These are phyloP conservation scores for Suillus bovinus DNA, from an alignment of 768 basidiomycete genomes.

Conservation along the genomic window DNA sequence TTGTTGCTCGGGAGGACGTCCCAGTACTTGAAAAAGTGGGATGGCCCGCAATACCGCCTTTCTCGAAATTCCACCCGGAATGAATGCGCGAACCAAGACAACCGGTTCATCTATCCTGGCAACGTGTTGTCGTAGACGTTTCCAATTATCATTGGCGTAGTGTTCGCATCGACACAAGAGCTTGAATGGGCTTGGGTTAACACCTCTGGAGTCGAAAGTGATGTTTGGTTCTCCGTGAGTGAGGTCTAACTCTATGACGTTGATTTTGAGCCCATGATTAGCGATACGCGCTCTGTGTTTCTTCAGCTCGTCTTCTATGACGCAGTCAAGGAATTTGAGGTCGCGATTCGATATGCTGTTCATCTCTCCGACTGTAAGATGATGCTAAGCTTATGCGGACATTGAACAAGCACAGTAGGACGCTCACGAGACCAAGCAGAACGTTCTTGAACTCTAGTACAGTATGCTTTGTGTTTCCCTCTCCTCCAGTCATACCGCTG, in stretches of 20 bases:
- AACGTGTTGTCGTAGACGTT: constrained; percentile 19
- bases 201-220: constrained; percentile 24
- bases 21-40: constrained; percentile 20
- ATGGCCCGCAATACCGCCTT: constrained; percentile 29
- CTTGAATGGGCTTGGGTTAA: constrained; percentile 25
- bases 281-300: constrained; percentile 19
- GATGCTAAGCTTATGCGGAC: neutral
- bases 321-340: constrained; percentile 26
- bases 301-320: constrained; percentile 27
- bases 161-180: constrained; percentile 26
- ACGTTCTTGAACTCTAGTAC: constrained; percentile 21
- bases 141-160: constrained; percentile 26
- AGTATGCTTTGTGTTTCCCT: constrained; percentile 31
- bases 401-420: neutral
- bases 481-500: constrained; percentile 28
- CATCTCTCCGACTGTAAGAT: constrained; percentile 24
- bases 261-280: constrained; percentile 18
- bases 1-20: constrained; percentile 1
- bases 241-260: constrained; percentile 29
- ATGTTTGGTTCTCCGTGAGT: constrained; percentile 11
- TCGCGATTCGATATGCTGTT: constrained; percentile 24
- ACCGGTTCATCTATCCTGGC: constrained; percentile 15
- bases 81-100: constrained; percentile 28
- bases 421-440: constrained; percentile 20
- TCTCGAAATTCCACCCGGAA: constrained; percentile 28